These are phyloP conservation scores for Aspergillus pseudotamarii DNA, from an alignment of 2,329 filamentous ascomycete genomes.

Conservation along the genomic window DNA sequence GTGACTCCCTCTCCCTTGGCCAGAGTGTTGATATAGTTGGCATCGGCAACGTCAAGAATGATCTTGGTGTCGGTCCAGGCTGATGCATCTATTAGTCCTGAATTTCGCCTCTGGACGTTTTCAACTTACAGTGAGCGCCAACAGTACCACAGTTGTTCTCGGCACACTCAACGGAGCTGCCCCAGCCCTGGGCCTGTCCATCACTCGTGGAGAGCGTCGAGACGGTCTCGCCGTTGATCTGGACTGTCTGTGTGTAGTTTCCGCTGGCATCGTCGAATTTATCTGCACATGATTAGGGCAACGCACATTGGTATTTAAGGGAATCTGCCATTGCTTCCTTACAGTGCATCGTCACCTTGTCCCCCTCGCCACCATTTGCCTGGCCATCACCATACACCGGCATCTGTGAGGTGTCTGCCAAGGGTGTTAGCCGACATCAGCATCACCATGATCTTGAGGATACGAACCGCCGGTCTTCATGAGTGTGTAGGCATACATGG, in stretches of 20 bases:
- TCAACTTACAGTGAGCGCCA: slow-evolving; percentile 38
- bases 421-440: not conserved
- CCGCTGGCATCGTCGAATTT: slow-evolving; percentile 43
- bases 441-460: not conserved
- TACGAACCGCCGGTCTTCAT: slow-evolving; percentile 19
- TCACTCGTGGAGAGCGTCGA: slow-evolving; percentile 51
- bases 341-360: slow-evolving; percentile 48
- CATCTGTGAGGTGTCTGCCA: slow-evolving; percentile 25
- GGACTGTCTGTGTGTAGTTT: slow-evolving; percentile 47
- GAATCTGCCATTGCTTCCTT: not conserved
- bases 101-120: not conserved
- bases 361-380: slow-evolving; percentile 27
- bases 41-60: slow-evolving; percentile 32
- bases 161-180: slow-evolving; percentile 47
- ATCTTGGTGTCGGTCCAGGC: slow-evolving; percentile 47
- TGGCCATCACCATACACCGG: slow-evolving; percentile 34
- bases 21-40: slow-evolving; percentile 43
- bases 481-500: slow-evolving; percentile 39
- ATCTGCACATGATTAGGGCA: slow-evolving; percentile 21
- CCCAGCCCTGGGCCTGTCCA: slow-evolving; percentile 48
- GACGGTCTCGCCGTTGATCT: slow-evolving; percentile 40
- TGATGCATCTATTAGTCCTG: slow-evolving; percentile 5
- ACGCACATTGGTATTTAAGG: not conserved
- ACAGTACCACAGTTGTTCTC: slow-evolving; percentile 45
- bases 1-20: slow-evolving; percentile 43